phyloP scores from a whole-genome alignment of 1,284 basidiomycete genomes.

The Earliella scabrosa region DNA sequence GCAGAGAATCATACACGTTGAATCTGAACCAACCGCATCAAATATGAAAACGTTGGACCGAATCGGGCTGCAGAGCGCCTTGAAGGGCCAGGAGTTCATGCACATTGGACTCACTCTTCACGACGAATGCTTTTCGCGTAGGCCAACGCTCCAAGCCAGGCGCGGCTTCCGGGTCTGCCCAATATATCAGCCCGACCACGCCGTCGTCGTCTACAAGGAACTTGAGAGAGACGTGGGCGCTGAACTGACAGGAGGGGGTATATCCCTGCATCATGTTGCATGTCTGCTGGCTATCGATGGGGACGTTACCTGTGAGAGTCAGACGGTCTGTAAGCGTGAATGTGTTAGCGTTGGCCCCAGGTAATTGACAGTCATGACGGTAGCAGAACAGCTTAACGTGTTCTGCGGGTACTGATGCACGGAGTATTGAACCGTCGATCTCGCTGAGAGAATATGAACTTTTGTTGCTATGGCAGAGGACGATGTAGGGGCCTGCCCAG shows the following conservation, averaged over 20 bases:
- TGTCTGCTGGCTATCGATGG: neutral
- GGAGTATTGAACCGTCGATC: neutral
- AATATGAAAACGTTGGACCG: too few relatives aligned
- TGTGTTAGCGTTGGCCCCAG: too few relatives aligned
- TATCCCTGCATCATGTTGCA: neutral
- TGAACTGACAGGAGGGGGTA: too few relatives aligned
- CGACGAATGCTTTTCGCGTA: too few relatives aligned
- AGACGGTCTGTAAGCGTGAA: neutral
- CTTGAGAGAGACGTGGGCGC: neutral
- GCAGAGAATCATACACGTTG: too few relatives aligned
- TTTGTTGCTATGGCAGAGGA: conserved; percentile 1
- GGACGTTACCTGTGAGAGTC: neutral
- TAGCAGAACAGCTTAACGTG: neutral
- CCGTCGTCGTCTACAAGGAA: neutral
- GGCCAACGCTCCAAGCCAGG: neutral
- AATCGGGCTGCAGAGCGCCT: too few relatives aligned
- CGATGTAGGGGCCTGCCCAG: conserved; percentile 36
- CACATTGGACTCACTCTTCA: too few relatives aligned
- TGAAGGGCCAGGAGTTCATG: too few relatives aligned
- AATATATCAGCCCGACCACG: neutral
- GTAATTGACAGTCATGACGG: neutral
- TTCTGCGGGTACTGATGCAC: neutral
- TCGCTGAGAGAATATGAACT: neutral
- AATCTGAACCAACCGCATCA: neutral
- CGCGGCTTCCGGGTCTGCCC: neutral